phyloP scores from a whole-genome alignment of 1,139 yeast genomes.

The Pneumocystis oryctolagi region DNA sequence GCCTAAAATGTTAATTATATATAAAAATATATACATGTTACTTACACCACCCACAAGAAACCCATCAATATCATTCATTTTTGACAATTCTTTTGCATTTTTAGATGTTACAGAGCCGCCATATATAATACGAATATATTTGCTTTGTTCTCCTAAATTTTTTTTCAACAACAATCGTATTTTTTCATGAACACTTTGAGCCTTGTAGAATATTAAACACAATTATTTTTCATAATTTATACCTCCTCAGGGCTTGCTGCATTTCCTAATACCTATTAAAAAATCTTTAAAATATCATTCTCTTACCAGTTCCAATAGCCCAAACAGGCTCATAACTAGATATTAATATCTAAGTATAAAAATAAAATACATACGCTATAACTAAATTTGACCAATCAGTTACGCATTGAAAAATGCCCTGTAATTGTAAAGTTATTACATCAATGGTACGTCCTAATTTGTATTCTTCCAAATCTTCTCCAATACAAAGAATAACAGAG shows the following conservation, averaged over 20 bases:
- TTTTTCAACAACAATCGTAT: slow-evolving; percentile 70
- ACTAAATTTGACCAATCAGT: slow-evolving; percentile 87
- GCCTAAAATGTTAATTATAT: background rate
- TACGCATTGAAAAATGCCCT: slow-evolving; percentile 71
- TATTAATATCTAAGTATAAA: background rate
- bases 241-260: slow-evolving; percentile 92
- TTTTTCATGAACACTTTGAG: slow-evolving; percentile 59
- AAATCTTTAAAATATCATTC: background rate
- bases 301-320: slow-evolving; percentile 86
- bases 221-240: slow-evolving; percentile 40
- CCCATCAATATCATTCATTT: slow-evolving; percentile 89
- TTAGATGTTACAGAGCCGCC: slow-evolving; percentile 98
- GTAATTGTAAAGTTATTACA: slow-evolving; percentile 79
- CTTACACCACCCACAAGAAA: slow-evolving; percentile 93
- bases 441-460: slow-evolving; percentile 72
- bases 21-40: background rate
- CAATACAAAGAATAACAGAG: slow-evolving; percentile 86
- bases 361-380: slow-evolving; percentile 56
- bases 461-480: slow-evolving; percentile 86
- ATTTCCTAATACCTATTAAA: slow-evolving; percentile 32
- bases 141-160: slow-evolving; percentile 73
- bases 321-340: slow-evolving; percentile 62
- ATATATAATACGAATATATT: slow-evolving; percentile 73
- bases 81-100: slow-evolving; percentile 82
- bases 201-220: slow-evolving; percentile 1